Evolutionary conservation across 2,329 filamentous ascomycete species (phyloP).

Genomic region (Polytolypa hystricis): DNA sequence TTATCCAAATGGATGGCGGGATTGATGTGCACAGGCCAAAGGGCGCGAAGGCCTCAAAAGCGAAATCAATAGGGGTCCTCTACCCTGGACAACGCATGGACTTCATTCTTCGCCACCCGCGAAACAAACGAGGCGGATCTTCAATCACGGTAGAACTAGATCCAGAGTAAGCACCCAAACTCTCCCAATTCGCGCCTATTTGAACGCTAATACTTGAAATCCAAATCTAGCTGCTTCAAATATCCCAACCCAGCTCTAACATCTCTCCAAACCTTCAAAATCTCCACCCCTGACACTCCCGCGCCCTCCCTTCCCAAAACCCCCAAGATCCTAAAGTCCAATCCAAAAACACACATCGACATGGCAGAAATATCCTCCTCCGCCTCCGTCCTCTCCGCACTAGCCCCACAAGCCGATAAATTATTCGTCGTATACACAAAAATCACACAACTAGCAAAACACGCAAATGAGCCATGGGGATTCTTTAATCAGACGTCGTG

Average conservation of each 20-base stretch:
- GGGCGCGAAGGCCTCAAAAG: slow-evolving; percentile 7
- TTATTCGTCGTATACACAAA: slow-evolving; percentile 38
- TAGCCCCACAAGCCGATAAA: slow-evolving; percentile 24
- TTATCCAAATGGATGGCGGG: slow-evolving; percentile 35
- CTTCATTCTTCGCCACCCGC: slow-evolving; percentile 21
- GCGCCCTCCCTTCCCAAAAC: background rate
- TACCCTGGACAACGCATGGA: slow-evolving; percentile 38
- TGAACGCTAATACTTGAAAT: background rate
- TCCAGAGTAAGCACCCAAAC: slow-evolving; percentile 20
- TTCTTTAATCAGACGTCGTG: slow-evolving; percentile 41
- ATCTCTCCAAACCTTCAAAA: slow-evolving; percentile 27
- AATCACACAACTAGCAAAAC: slow-evolving; percentile 33
- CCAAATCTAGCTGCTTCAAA: slow-evolving; percentile 30
- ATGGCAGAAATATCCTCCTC: slow-evolving; percentile 19
- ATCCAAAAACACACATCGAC: slow-evolving; percentile 13
- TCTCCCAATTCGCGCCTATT: background rate
- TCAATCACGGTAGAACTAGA: slow-evolving; percentile 25
- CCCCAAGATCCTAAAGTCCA: slow-evolving; percentile 5
- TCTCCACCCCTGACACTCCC: slow-evolving; percentile 9
- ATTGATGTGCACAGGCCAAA: slow-evolving; percentile 19
- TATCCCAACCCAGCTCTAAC: slow-evolving; percentile 35
- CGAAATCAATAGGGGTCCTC: slow-evolving; percentile 30
- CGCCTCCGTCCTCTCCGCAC: slow-evolving; percentile 16
- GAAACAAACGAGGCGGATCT: slow-evolving; percentile 5
- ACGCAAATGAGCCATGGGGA: slow-evolving; percentile 34